Conservation (phyloP, 1,284 basidiomycete genomes). For the Cerrena zonata region DNA sequence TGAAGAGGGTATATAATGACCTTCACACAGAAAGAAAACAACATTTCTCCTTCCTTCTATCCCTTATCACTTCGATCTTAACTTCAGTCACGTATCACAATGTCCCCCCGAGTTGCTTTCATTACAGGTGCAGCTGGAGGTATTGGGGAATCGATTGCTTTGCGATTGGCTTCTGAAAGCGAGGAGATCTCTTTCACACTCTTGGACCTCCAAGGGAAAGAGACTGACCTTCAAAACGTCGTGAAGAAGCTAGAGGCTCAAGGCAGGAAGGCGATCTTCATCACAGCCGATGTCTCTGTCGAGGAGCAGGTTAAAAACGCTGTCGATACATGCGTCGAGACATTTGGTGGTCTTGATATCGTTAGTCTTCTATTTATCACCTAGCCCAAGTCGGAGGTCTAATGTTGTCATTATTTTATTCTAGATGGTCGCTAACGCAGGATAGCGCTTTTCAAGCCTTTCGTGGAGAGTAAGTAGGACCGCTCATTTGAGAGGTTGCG, state of each 20-base stretch:
- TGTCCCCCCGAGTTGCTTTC: conserved; percentile 12
- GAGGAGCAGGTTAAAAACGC: conserved; percentile 18
- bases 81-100: not conserved
- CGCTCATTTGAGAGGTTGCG: too few species aligned
- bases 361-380: conserved; percentile 6
- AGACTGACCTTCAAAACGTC: conserved; percentile 9
- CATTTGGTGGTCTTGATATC: conserved; percentile 18
- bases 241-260: conserved; percentile 14
- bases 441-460: too few species aligned
- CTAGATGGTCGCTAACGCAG: conserved; percentile 6
- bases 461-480: too few species aligned
- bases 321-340: conserved; percentile 16
- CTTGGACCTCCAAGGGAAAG: conserved; percentile 16
- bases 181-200: conserved; percentile 20
- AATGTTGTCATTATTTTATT: too few species aligned
- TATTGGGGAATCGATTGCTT: conserved; percentile 19
- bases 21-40: too few species aligned
- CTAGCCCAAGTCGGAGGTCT: too few species aligned
- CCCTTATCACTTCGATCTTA: too few species aligned
- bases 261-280: conserved; percentile 11
- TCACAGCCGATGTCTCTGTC: conserved; percentile 14
- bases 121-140: conserved; percentile 22
- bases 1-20: too few species aligned
- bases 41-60: too few species aligned
- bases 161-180: conserved; percentile 20